phyloP scores from a whole-genome alignment of 192 early-diverging fungal species.

The Linnemannia zychae region DNA sequence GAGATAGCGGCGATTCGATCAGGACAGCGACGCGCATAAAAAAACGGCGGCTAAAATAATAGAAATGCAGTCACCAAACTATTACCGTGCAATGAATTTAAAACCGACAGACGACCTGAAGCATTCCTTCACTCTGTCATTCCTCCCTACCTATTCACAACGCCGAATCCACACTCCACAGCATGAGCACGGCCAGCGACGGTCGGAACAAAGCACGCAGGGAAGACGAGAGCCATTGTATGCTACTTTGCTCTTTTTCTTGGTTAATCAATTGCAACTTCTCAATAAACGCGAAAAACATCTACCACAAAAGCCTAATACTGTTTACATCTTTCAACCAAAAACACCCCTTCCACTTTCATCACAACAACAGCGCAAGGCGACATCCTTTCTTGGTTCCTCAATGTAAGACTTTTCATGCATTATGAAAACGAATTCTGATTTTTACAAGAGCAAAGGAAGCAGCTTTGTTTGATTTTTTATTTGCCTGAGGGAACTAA shows the following conservation, averaged over 20 bases:
- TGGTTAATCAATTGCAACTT: neutral
- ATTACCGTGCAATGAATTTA: too few relatives aligned
- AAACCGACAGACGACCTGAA: too few relatives aligned
- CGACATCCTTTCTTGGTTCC: neutral
- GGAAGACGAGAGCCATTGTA: neutral
- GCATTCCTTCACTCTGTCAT: neutral
- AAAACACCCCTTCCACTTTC: neutral
- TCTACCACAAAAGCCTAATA: neutral
- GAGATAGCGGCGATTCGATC: constrained; percentile 66
- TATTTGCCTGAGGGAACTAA: too few relatives aligned
- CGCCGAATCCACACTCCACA: neutral
- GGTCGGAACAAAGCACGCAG: neutral
- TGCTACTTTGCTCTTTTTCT: neutral
- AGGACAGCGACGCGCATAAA: constrained; percentile 2
- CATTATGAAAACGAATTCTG: too few relatives aligned
- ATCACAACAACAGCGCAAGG: neutral
- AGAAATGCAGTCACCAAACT: neutral
- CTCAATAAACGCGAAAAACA: neutral
- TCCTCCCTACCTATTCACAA: neutral
- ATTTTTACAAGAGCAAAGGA: too few relatives aligned
- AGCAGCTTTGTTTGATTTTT: too few relatives aligned
- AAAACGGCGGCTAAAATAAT: neutral
- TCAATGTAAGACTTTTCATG: neutral
- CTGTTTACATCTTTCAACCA: neutral
- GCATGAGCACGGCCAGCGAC: constrained; percentile 29